A percentile compares a stretch with the other conserved stretches of the same genome.
Conservation (phyloP, 495 filamentous ascomycete species). For the Penicillium canariense region DNA sequence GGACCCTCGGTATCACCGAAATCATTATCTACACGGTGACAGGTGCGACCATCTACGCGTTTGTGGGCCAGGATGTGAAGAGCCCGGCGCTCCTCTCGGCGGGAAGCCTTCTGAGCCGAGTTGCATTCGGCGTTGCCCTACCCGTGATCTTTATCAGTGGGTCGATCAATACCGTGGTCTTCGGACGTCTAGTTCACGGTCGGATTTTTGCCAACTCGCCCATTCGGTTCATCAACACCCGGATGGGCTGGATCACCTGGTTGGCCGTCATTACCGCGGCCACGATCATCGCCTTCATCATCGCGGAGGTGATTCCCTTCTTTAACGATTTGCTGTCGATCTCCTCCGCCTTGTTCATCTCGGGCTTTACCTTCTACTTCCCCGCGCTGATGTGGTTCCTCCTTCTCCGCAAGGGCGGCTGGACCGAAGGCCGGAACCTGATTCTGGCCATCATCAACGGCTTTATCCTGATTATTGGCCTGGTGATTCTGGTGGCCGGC, state of each 20-base stretch:
- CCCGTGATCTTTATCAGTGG: slow-evolving; percentile 72
- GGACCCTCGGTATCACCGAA: slow-evolving; percentile 57
- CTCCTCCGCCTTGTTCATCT: slow-evolving; percentile 46
- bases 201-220: slow-evolving; percentile 53
- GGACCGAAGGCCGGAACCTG: slow-evolving; percentile 33
- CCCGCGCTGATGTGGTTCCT: slow-evolving; percentile 62
- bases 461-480: slow-evolving; percentile 32
- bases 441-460: slow-evolving; percentile 21
- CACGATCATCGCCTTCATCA: slow-evolving; percentile 62
- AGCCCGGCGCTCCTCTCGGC: slow-evolving; percentile 70
- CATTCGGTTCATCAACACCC: slow-evolving; percentile 57
- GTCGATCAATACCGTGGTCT: slow-evolving; percentile 61
- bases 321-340: slow-evolving; percentile 61
- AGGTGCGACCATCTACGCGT: slow-evolving; percentile 65
- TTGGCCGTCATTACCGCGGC: slow-evolving; percentile 49
- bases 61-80: slow-evolving; percentile 60
- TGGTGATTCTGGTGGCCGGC: slow-evolving; percentile 53
- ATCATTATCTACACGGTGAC: slow-evolving; percentile 68
- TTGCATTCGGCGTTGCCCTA: slow-evolving; percentile 70
- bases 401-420: slow-evolving; percentile 45
- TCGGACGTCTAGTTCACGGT: slow-evolving; percentile 59
- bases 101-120: slow-evolving; percentile 54
- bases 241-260: slow-evolving; percentile 59
- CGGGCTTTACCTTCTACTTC: slow-evolving; percentile 33
- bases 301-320: slow-evolving; percentile 68